Conservation (phyloP, 1,284 basidiomycete genomes). For the Athelia sp. region DNA sequence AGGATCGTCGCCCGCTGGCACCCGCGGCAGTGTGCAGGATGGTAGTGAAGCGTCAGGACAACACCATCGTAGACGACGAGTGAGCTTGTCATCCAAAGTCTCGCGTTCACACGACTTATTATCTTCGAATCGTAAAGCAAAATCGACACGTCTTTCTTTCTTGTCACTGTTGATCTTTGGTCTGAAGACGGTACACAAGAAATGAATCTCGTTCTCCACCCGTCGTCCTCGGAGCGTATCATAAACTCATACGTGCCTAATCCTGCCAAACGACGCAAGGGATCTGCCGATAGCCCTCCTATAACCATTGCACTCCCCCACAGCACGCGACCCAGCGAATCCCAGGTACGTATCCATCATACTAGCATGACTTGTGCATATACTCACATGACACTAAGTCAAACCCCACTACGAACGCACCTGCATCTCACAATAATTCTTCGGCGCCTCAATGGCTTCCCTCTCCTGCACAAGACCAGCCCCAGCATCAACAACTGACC, state of each 20-base stretch:
- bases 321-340: constrained; percentile 34
- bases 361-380: too few relatives aligned
- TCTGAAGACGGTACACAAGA: constrained; percentile 75
- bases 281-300: constrained; percentile 25
- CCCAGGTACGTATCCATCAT: constrained; percentile 1
- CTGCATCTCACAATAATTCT: not conserved
- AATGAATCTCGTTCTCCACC: constrained; percentile 83
- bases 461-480: not conserved
- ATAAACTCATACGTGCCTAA: constrained; percentile 49
- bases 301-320: constrained; percentile 29
- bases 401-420: not conserved
- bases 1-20: constrained; percentile 88
- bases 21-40: constrained; percentile 86
- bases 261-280: constrained; percentile 31
- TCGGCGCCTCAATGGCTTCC: constrained; percentile 1
- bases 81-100: constrained; percentile 33
- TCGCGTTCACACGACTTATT: constrained; percentile 13
- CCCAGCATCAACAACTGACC: not conserved
- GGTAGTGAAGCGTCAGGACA: constrained; percentile 64
- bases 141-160: constrained; percentile 79
- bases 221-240: constrained; percentile 68
- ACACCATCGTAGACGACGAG: constrained; percentile 72
- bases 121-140: constrained; percentile 47
- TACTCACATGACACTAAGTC: not conserved
- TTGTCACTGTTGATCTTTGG: constrained; percentile 88